Evolutionary conservation across 2,329 filamentous ascomycete genomes (phyloP), one percentile per base, ranked within the genome.

Genomic region (Alternaria arborescens): DNA sequence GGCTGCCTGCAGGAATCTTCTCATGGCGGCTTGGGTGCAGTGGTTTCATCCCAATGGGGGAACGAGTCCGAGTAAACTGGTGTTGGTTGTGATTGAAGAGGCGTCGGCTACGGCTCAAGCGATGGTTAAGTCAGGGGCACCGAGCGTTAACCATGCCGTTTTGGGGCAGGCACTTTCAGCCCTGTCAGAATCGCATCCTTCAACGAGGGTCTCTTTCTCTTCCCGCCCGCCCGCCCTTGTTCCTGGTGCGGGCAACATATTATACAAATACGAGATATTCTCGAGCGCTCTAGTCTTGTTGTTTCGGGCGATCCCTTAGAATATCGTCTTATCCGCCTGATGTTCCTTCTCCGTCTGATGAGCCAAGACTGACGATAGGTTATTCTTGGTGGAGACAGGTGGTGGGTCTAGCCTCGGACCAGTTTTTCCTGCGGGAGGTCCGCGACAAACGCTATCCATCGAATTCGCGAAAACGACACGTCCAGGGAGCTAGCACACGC

Each of bases 11-110:
- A 51, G 56, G 40, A 51, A 42, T 58, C 22, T 53, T 41, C 52
- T 55, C 48, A 53, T 58, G 38, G 51, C 40, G 30, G 59, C 47
- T 58, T 53, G 34, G 8, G 30, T 36, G n/a, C 51, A 36, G 42
- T 56, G 53, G 57, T 60, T 58, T 62, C 57, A 57, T 59, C 62
- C 52, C n/a, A 40, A 62, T 59, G 61, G 41, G 57, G 62, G 51
- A 54, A 52, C 30, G 44, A 55, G 48, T 52, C 59, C 48, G 60
- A 52, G 48, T 24, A 28, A 58, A 22, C 22, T 50, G 50, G 51
- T 56, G 57, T 43, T 58, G 57, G 24, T 44, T 60, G 47, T 56
- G 54, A 52, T 58, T 41, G 47, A 42, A 44, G 55, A 57, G 52
- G 54, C 20, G 43, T 63, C 56, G 58, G 55, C 48, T 59, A 60